Evolutionary conservation across 164 flowering plant species (phyloP).

Genomic region (Vitis vinifera): DNA sequence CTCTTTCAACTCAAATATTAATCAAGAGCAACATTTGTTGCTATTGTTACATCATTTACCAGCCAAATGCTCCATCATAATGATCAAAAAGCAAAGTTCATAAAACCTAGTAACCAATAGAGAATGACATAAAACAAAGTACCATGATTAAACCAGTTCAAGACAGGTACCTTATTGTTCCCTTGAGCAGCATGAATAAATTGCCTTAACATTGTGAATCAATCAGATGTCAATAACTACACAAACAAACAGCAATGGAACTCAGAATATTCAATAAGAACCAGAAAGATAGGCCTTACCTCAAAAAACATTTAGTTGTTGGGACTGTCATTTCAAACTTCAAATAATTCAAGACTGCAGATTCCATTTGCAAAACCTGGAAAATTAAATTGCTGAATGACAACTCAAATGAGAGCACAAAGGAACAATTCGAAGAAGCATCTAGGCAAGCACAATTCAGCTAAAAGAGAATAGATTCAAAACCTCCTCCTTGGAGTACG

Average conservation of each 20-base stretch:
- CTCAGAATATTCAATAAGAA: not conserved
- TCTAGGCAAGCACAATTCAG: not conserved
- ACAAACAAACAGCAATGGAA: not conserved
- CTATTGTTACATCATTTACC: no score
- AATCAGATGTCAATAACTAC: constrained; percentile 15
- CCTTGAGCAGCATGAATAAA: constrained; percentile 68
- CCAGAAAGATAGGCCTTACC: constrained; percentile 32
- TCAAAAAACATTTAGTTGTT: constrained; percentile 73
- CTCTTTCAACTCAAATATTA: no score
- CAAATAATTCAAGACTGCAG: constrained; percentile 59
- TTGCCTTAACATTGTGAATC: constrained; percentile 39
- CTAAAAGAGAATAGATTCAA: not conserved
- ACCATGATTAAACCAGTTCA: not conserved
- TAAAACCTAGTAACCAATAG: not conserved
- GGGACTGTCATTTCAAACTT: constrained; percentile 86
- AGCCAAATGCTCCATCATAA: no score
- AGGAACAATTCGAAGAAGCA: not conserved
- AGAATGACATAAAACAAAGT: not conserved
- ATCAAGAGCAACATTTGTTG: no score
- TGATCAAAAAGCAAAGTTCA: no score
- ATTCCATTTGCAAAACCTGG: constrained; percentile 84
- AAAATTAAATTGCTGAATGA: not conserved
- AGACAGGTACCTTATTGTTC: constrained; percentile 42
- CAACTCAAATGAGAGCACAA: not conserved
- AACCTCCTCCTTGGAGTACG: constrained; percentile 76